A percentile compares a stretch with the other conserved stretches of the same genome.
phyloP scores from a whole-genome alignment of 331 rosid genomes.

The Spiraea crenata region DNA sequence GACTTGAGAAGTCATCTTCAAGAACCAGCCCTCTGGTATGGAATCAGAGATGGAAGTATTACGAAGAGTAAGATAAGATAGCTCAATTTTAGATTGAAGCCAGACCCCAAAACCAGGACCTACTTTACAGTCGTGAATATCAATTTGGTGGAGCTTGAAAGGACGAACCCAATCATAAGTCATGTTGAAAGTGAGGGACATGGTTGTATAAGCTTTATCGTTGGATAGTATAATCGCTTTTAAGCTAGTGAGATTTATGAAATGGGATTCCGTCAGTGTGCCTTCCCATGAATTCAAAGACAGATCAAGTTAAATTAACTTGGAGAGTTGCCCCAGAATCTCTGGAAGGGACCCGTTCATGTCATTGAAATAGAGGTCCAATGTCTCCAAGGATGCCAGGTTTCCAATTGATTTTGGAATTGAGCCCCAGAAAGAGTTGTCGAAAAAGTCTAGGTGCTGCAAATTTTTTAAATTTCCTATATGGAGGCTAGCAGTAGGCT shows the following conservation, averaged over 20 bases:
- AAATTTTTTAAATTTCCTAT: not conserved
- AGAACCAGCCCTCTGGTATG: not conserved
- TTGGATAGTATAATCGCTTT: not conserved
- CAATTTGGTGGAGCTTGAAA: not conserved
- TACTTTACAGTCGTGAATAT: not conserved
- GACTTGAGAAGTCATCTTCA: too few species aligned
- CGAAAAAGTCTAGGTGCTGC: not conserved
- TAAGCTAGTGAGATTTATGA: not conserved
- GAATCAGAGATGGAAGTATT: not conserved
- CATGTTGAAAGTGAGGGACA: not conserved
- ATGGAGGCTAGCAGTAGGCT: not conserved
- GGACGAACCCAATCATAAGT: not conserved
- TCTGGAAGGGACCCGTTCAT: not conserved
- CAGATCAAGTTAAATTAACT: not conserved
- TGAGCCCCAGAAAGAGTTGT: not conserved
- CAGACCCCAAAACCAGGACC: not conserved
- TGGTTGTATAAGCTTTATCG: too few species aligned
- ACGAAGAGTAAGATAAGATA: not conserved
- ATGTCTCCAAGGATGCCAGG: not conserved
- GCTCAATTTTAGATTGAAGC: not conserved
- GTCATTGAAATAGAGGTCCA: not conserved
- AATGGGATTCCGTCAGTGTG: not conserved
- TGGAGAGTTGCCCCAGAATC: constrained; percentile 1
- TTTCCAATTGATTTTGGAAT: not conserved
- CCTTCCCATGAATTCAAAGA: not conserved